Evolutionary conservation across 257 asterid species (phyloP), one percentile per base, ranked within the genome.

Genomic region (Nicotiana noctiflora): DNA sequence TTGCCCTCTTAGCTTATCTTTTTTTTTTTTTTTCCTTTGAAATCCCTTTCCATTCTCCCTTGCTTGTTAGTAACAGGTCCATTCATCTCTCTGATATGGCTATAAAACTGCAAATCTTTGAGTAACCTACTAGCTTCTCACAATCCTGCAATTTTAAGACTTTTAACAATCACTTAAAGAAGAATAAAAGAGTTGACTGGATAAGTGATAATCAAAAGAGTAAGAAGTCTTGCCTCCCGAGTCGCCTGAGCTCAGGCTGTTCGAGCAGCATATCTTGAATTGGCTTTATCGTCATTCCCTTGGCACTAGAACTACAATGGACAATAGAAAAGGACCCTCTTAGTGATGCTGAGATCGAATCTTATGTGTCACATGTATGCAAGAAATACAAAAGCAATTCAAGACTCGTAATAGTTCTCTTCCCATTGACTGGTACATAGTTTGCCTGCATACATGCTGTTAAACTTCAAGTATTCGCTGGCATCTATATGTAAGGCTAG

Each of bases 181-280:
- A 77, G 25, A 34, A 10, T 37, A 46, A 77, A 59, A 4, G 34
- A 60, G n/a, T 51, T 44, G 19, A 49, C 66, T 17, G 9, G 6
- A 52, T 8, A 27, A 23, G 31, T 40, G 46, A 61, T 61, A 5
- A 27, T 6, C 32, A 52, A n/a, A 19, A 53, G 13, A 8, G 29
- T 53, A 4, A 8, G 52, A 62, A 55, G 32, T 56, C 80, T 63
- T 90, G 89, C 97, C 96, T 89, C 86, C 92, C 97, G 84, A 94
- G 66, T 37, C 87, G 90, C 3, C 92, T 87, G 46, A 93, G 93
- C 90, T 88, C 95, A 10, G 97, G 98, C 81, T 90, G 97, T 81
- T 91, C 91, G 59, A 91, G 91, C 86, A 95, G 90, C 94, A 93
- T 79, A 70, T 93, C 91, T 49, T 89, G 94, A 19, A 94, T 86